Evolutionary conservation across 2,329 filamentous ascomycete genomes (phyloP), one percentile per base, ranked within the genome.

Genomic region (Diaporthe humulicola): DNA sequence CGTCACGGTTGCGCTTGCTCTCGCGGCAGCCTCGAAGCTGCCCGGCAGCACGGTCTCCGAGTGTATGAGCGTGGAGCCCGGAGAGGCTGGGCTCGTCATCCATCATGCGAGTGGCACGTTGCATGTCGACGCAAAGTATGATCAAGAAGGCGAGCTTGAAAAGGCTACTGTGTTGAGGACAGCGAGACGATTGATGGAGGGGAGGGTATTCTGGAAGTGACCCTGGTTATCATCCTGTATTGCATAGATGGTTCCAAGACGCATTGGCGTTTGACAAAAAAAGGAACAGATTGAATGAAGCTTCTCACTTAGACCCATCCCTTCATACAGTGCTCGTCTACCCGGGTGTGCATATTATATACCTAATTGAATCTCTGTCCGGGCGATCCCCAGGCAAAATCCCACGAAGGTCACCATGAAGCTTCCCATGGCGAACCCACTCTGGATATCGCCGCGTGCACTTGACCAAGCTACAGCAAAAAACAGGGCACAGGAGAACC

Each of bases 121-220:
- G 25, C 85, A 87, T 72, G 86, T 89, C 28, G 85, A 86, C 2
- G 86, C 86, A 1, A 83, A 81, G 15, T 81, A 86, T 40, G 77
- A 73, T 25, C 74, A 73, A 7, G 77, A 84, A 33, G 87, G 85
- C 0, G 78, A 80, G 54, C 83, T 89, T 28, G 79, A 83, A 70
- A 86, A 85, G 22, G 88, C 87, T 0, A 84, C 86, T 74, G 77
- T 89, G 38, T 81, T 86, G 75, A 82, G 87, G 28, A 89, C 88
- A 0, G 87, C 86, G 10, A 83, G 86, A 69, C 80, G 88, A 6
- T 60, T 89, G 76, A 89, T 89, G 87, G 86, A 86, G 74, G 88
- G 88, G 0, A 78, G 84, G 6, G 85, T 89, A 3, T 87, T 84
- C 61, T 89, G 71, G 71, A 74, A 75, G 30, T 52, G 69, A 25